Evolutionary conservation across 495 filamentous ascomycete genomes (phyloP).

Genomic region (Xylaria intraflava): DNA sequence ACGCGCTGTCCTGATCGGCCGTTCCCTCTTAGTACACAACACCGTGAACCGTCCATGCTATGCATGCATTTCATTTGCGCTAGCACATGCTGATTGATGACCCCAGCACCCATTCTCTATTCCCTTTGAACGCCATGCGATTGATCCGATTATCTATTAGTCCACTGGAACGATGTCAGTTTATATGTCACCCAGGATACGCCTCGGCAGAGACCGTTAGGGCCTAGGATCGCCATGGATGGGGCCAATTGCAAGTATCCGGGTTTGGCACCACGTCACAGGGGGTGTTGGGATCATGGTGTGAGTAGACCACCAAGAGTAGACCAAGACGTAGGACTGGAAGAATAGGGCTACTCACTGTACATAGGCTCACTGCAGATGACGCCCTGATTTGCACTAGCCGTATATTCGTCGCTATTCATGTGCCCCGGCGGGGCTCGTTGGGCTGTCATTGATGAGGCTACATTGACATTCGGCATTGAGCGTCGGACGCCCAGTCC

Average conservation of each 20-base stretch:
- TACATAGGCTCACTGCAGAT: conserved; percentile 36
- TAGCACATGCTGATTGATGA: no score
- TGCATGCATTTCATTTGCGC: no score
- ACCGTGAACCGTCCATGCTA: no score
- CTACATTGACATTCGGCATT: conserved; percentile 25
- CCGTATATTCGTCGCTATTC: conserved; percentile 25
- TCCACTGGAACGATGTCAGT: conserved; percentile 2
- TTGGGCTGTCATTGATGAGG: conserved; percentile 17
- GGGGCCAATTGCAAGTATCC: no score
- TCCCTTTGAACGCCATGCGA: conserved; percentile 5
- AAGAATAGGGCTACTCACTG: conserved; percentile 7
- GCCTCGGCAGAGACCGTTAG: neutral
- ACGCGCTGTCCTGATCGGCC: no score
- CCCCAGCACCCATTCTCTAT: neutral
- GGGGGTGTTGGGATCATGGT: no score
- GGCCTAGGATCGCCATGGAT: no score
- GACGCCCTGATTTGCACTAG: conserved; percentile 27
- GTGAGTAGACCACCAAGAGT: neutral
- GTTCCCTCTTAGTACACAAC: no score
- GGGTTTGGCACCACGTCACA: no score
- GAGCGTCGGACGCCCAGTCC: conserved; percentile 20
- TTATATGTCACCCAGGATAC: no score
- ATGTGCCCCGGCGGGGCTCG: conserved; percentile 22
- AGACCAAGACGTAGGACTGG: neutral
- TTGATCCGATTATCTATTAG: conserved; percentile 8